These are phyloP conservation scores for Fraxinus baroniana DNA, from an alignment of 305 asterid species.

Conservation along the genomic window DNA sequence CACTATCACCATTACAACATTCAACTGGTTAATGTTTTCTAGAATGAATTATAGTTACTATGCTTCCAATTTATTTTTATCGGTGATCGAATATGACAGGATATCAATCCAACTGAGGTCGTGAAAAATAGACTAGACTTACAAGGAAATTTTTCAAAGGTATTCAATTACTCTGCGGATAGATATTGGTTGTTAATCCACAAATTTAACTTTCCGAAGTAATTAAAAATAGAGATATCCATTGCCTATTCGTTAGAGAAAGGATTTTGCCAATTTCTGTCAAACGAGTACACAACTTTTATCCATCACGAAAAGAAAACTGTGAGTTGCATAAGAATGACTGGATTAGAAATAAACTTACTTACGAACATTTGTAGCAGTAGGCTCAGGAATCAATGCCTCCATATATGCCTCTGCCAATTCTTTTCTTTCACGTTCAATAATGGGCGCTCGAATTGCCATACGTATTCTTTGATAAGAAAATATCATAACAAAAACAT, in stretches of 20 bases:
- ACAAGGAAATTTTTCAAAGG: background rate
- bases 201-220: slow-evolving; percentile 16
- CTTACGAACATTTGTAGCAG: slow-evolving; percentile 78
- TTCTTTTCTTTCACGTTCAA: slow-evolving; percentile 69
- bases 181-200: slow-evolving; percentile 2
- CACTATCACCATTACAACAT: background rate
- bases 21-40: slow-evolving; percentile 13
- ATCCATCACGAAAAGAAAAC: background rate
- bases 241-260: background rate
- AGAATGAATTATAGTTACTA: slow-evolving; percentile 1
- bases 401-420: slow-evolving; percentile 94
- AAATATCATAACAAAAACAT: slow-evolving; percentile 45
- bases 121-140: slow-evolving; percentile 9
- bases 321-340: slow-evolving; percentile 5
- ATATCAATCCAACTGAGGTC: slow-evolving; percentile 1
- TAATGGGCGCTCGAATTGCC: slow-evolving; percentile 69
- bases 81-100: background rate
- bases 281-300: slow-evolving; percentile 11
- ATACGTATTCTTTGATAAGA: slow-evolving; percentile 63
- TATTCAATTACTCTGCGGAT: slow-evolving; percentile 6
- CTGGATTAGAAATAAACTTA: slow-evolving; percentile 34
- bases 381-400: slow-evolving; percentile 91
- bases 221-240: slow-evolving; percentile 4
- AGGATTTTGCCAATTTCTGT: slow-evolving; percentile 17
- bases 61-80: background rate